Evolutionary conservation across 2,329 filamentous ascomycete species (phyloP).

Genomic region (Aspergillus felis): DNA sequence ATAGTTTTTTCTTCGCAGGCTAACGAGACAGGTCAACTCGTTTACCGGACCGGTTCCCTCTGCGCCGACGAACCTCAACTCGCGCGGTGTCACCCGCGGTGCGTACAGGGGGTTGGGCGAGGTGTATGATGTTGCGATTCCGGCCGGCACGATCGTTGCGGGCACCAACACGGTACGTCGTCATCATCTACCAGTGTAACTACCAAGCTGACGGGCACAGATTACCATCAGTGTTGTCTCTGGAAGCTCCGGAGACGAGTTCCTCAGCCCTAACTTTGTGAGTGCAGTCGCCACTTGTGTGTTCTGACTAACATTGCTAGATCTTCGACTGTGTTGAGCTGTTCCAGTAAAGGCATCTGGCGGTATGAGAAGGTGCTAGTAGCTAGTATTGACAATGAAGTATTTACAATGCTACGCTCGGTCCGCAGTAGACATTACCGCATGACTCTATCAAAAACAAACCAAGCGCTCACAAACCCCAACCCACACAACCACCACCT

Average conservation of each 20-base stretch:
- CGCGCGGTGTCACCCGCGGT: constrained; percentile 61
- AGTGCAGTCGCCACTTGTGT: constrained; percentile 3
- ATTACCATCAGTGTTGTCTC: constrained; percentile 58
- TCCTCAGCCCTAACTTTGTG: constrained; percentile 55
- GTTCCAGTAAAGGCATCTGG: no score
- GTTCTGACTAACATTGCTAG: constrained; percentile 9
- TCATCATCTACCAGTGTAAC: no score
- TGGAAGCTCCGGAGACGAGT: constrained; percentile 54
- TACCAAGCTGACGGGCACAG: constrained; percentile 1
- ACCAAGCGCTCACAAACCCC: constrained; percentile 1
- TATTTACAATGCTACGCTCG: not conserved
- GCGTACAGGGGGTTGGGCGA: constrained; percentile 63
- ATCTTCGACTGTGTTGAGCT: constrained; percentile 30
- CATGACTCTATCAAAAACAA: constrained; percentile 2
- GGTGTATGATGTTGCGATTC: constrained; percentile 60
- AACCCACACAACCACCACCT: constrained; percentile 1
- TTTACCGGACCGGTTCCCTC: constrained; percentile 48
- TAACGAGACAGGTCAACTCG: constrained; percentile 46
- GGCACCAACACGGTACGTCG: constrained; percentile 53
- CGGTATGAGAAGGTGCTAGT: no score
- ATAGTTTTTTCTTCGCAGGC: not conserved
- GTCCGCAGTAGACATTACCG: not conserved
- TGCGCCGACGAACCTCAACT: constrained; percentile 61
- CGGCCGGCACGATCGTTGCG: constrained; percentile 55
- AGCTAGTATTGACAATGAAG: not conserved